Base-by-base conservation (phyloP, 2,329 filamentous ascomycete species). In the Fusarium tricinctum region DNA sequence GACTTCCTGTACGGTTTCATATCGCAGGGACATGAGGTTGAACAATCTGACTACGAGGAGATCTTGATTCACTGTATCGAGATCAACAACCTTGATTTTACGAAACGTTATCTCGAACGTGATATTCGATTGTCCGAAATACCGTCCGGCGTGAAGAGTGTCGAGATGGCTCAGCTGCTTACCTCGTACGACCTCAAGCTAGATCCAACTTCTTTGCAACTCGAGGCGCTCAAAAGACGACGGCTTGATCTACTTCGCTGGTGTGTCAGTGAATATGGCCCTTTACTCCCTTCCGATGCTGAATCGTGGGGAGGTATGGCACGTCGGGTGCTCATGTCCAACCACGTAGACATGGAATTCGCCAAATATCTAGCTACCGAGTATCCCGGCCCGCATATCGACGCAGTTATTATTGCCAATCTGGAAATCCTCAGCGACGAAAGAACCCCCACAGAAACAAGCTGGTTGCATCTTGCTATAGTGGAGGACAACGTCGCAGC, bases 301-400 rank as follows among this genome's bases (percentile, higher is more conserved):
- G 7, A 28, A 2, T 53, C 32, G 0, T 64, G 58, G 58, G 63
- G 63, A 0, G 10, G 52, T 2, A 68, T 50, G 44, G 58, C 22
- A 6, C 30, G 13, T 0, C 9, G 32, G 15, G 19, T 68, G 12
- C 17, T 66, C 5, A 32, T 10, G 2, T 35, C 6, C 5, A 32
- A 13, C 3, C 7, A 9, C 5, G n/a, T 15, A 14, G 5, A 62
- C 2, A 17, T 13, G 0, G 8, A 35, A 1, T 19, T 3, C 0
- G 35, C 39, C 1, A 14, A 10, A 8, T 67, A 68, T 2, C 19
- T 67, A 6, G 30, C 58, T 13, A 30, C 9, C 0, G 64, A 68
- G 22, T 67, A 67, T 3, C 63, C 63, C 0, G 58, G 63, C 5
- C 46, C 51, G 2, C 26, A 67, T 14, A 59, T 67, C 10, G 63